phyloP scores from a whole-genome alignment of 2,329 filamentous ascomycete species.

The Trichoderma polysporum region DNA sequence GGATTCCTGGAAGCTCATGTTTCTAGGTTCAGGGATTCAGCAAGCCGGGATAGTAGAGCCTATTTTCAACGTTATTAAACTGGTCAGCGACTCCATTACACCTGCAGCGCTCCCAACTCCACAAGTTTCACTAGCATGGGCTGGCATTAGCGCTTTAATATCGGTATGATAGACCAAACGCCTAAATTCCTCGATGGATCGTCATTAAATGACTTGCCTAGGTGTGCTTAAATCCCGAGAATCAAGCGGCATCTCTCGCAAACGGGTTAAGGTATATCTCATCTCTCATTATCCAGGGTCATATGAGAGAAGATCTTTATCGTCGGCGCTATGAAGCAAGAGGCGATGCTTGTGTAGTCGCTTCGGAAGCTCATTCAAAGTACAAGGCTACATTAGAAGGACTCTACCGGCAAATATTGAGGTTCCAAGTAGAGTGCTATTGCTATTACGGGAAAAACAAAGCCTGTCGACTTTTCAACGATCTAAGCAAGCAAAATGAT shows the following conservation, averaged over 20 bases:
- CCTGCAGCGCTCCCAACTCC: neutral
- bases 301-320: constrained; percentile 6
- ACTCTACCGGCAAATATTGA: neutral
- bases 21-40: neutral
- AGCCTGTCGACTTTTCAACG: neutral
- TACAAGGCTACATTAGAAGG: neutral
- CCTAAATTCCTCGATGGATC: neutral
- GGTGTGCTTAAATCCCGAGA: neutral
- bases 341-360: neutral
- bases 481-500: neutral
- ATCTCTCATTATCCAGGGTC: neutral
- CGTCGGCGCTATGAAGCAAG: neutral
- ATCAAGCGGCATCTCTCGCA: neutral
- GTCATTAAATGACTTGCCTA: neutral
- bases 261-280: neutral
- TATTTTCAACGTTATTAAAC: neutral
- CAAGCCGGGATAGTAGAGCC: neutral
- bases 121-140: neutral
- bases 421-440: neutral
- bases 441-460: neutral
- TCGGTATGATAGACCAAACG: neutral
- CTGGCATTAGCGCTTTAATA: neutral
- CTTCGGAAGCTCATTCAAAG: neutral
- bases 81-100: neutral
- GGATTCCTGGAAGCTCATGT: neutral